A percentile compares a stretch with the other conserved stretches of the same genome.
Evolutionary conservation across 352 stramenopile species (phyloP).

Genomic region (Globisporangium echinulatum): DNA sequence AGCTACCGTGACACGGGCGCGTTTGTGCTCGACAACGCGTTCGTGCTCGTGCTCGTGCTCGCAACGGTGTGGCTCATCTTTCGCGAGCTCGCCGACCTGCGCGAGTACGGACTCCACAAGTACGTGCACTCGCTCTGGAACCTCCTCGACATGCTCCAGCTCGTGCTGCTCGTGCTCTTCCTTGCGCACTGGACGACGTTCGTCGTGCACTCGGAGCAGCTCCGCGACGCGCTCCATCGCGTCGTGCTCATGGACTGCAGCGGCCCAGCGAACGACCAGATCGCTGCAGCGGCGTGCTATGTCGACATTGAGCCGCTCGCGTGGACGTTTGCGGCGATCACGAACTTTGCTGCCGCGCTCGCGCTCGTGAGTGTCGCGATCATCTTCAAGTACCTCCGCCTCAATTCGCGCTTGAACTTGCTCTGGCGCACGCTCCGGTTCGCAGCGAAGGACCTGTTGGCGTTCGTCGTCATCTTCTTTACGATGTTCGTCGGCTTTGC

Average conservation of each 20-base stretch:
- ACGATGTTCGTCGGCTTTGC: constrained; percentile 73
- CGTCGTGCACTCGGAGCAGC: constrained; percentile 39
- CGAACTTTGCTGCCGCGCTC: constrained; percentile 49
- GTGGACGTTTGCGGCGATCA: constrained; percentile 39
- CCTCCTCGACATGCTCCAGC: constrained; percentile 63
- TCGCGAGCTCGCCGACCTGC: constrained; percentile 48
- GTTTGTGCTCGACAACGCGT: constrained; percentile 46
- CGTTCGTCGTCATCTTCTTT: constrained; percentile 78
- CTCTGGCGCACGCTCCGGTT: constrained; percentile 77
- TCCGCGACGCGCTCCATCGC: constrained; percentile 39
- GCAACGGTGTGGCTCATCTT: constrained; percentile 43
- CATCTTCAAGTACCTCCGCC: constrained; percentile 78
- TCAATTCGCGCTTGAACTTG: constrained; percentile 71
- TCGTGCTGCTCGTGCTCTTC: constrained; percentile 61
- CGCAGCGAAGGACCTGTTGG: constrained; percentile 58
- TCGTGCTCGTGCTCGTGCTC: constrained; percentile 55
- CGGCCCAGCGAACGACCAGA: constrained; percentile 34
- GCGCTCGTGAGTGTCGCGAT: constrained; percentile 71
- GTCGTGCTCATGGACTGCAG: constrained; percentile 51
- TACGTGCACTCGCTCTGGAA: constrained; percentile 81
- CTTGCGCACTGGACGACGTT: constrained; percentile 55
- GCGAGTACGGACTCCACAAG: constrained; percentile 38
- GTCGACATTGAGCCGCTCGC: constrained; percentile 52
- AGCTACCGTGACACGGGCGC: constrained; percentile 36
- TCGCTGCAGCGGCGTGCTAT: constrained; percentile 38